Evolutionary conservation across 371 early-diverging fungal genomes (phyloP).

Genomic region (Mortierella sp.): DNA sequence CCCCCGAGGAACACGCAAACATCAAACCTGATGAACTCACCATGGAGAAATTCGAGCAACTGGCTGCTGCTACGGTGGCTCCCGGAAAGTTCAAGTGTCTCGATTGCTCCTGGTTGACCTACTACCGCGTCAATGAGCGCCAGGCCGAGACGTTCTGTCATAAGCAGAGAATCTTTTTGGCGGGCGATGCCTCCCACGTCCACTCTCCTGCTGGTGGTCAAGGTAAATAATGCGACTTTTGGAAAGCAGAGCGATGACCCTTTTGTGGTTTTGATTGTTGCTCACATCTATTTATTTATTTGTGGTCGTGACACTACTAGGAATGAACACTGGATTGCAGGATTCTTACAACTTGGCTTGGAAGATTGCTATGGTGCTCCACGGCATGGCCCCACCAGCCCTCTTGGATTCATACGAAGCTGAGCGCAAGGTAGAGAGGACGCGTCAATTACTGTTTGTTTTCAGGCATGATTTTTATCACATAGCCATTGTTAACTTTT

Average conservation of each 20-base stretch:
- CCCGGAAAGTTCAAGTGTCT: constrained; percentile 26
- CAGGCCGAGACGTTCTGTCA: constrained; percentile 29
- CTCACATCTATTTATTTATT: background rate
- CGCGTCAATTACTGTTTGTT: background rate
- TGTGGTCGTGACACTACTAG: constrained; percentile 4
- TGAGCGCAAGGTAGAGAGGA: constrained; percentile 40
- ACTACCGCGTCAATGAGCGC: constrained; percentile 48
- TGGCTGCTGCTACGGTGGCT: constrained; percentile 10
- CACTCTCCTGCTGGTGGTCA: constrained; percentile 60
- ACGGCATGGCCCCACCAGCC: constrained; percentile 34
- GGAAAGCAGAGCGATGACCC: background rate
- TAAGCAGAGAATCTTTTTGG: constrained; percentile 51
- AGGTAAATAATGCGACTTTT: background rate
- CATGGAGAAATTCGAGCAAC: constrained; percentile 13
- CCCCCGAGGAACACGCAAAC: constrained; percentile 34
- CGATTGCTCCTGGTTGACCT: constrained; percentile 29
- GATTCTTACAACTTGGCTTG: constrained; percentile 50
- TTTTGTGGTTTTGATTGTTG: background rate
- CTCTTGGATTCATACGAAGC: constrained; percentile 38
- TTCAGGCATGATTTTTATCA: background rate
- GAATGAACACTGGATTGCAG: constrained; percentile 53
- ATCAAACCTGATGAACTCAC: constrained; percentile 20
- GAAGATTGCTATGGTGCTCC: constrained; percentile 48
- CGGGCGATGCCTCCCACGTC: constrained; percentile 62
- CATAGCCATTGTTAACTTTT: background rate